Conservation (phyloP, 2,329 filamentous ascomycete genomes). For the Xylariaceae sp. region DNA sequence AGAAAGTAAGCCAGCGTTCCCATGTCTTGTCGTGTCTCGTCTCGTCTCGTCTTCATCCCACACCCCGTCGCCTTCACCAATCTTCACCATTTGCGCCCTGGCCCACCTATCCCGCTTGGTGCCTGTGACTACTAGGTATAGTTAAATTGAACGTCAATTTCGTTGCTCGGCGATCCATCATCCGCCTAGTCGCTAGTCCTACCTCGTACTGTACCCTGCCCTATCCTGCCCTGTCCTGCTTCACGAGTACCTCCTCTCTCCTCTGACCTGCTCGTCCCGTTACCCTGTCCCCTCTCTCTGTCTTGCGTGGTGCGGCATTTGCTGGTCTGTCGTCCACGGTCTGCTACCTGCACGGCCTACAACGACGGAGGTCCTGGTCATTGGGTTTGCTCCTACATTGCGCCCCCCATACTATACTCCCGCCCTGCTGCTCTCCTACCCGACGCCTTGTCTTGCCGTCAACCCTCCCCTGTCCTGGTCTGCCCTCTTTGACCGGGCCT, state of each 20-base stretch:
- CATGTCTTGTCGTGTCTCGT: too few species aligned
- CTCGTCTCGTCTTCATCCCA: too few species aligned
- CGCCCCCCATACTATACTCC: constrained; percentile 1
- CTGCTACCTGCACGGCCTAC: too few species aligned
- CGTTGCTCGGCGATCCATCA: not conserved
- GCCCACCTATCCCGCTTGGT: constrained; percentile 2
- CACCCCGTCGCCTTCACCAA: not conserved
- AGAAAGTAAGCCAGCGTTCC: too few species aligned
- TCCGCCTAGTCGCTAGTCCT: not conserved
- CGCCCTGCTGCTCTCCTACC: constrained; percentile 1
- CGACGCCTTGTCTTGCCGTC: constrained; percentile 9
- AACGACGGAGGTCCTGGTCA: not conserved
- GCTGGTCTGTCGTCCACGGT: not conserved
- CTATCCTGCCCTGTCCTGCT: not conserved
- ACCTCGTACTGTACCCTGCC: not conserved
- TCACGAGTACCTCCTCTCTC: too few species aligned
- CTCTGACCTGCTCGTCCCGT: too few species aligned
- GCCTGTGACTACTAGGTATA: not conserved
- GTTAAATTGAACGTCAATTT: constrained; percentile 1
- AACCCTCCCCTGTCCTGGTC: constrained; percentile 6
- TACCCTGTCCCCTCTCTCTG: not conserved
- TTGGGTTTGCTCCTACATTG: not conserved
- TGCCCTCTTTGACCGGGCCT: constrained; percentile 8
- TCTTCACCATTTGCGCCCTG: not conserved
- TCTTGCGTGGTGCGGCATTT: constrained; percentile 1